A percentile compares a stretch with the other conserved stretches of the same genome.
Evolutionary conservation across 345 rosid genomes (phyloP).

Genomic region (Brassica cretica): DNA sequence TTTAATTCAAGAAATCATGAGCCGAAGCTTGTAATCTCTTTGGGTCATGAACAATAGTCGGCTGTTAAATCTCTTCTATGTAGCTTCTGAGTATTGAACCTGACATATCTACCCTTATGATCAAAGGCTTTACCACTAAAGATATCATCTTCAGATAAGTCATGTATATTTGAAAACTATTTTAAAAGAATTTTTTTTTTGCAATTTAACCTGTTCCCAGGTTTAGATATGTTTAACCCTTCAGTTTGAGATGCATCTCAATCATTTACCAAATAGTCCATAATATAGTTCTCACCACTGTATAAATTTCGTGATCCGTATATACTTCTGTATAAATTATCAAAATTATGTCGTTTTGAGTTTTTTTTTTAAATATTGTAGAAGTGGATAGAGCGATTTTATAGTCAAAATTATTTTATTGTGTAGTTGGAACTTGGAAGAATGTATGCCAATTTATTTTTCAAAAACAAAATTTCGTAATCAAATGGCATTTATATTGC

Average conservation of each 20-base stretch:
- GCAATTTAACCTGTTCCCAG: not conserved
- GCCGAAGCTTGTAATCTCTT: too few species aligned
- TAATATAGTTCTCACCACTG: not conserved
- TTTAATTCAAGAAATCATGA: too few species aligned
- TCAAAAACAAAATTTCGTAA: not conserved
- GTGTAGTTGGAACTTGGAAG: not conserved
- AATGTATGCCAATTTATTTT: not conserved
- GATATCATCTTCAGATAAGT: too few species aligned
- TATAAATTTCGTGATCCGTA: not conserved
- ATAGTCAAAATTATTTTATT: not conserved
- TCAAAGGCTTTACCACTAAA: too few species aligned
- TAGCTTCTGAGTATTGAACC: too few species aligned
- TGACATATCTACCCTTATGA: too few species aligned
- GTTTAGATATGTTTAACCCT: not conserved
- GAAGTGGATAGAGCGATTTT: not conserved
- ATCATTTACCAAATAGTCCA: not conserved
- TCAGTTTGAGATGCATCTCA: not conserved
- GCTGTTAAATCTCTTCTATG: too few species aligned
- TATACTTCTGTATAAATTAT: not conserved
- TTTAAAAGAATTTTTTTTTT: not conserved
- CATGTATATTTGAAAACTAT: not conserved
- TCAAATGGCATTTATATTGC: not conserved
- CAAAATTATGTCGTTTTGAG: not conserved
- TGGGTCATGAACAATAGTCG: too few species aligned
- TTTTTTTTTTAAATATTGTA: too few species aligned